Conservation (phyloP, 1,284 basidiomycete genomes). For the Earliella scabrosa region DNA sequence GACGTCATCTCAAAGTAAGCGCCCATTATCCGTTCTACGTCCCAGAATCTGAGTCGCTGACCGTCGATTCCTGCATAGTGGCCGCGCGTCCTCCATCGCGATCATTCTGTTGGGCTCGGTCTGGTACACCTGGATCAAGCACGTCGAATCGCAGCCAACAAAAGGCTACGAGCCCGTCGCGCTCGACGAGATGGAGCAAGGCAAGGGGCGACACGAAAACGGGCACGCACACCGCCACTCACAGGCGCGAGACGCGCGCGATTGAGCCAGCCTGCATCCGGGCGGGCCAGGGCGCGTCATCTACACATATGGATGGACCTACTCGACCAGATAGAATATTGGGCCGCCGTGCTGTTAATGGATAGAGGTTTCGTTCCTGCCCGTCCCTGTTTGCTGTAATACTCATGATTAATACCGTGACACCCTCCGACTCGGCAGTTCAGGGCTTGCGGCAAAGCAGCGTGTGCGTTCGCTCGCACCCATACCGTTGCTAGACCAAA, state of each 20-base stretch:
- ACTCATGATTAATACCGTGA: too few relatives aligned
- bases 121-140: constrained; percentile 87
- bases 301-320: too few relatives aligned
- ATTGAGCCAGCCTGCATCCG: constrained; percentile 1
- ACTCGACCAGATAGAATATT: too few relatives aligned
- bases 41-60: neutral
- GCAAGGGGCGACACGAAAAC: constrained; percentile 29
- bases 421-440: too few relatives aligned
- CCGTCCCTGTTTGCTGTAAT: too few relatives aligned
- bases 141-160: constrained; percentile 55
- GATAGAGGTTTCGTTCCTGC: too few relatives aligned
- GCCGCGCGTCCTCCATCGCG: constrained; percentile 77
- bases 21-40: neutral
- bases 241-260: constrained; percentile 13
- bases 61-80: constrained; percentile 47
- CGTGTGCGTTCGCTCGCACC: too few relatives aligned
- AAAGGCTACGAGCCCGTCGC: constrained; percentile 48
- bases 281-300: too few relatives aligned
- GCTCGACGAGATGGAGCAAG: constrained; percentile 55
- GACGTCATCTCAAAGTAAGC: constrained; percentile 77
- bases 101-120: constrained; percentile 82
- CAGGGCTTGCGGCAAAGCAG: too few relatives aligned
- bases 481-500: too few relatives aligned
- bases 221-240: constrained; percentile 10
- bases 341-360: too few relatives aligned